Base-by-base conservation (phyloP, 1,284 basidiomycete genomes). In the Schizophyllum amplum region DNA sequence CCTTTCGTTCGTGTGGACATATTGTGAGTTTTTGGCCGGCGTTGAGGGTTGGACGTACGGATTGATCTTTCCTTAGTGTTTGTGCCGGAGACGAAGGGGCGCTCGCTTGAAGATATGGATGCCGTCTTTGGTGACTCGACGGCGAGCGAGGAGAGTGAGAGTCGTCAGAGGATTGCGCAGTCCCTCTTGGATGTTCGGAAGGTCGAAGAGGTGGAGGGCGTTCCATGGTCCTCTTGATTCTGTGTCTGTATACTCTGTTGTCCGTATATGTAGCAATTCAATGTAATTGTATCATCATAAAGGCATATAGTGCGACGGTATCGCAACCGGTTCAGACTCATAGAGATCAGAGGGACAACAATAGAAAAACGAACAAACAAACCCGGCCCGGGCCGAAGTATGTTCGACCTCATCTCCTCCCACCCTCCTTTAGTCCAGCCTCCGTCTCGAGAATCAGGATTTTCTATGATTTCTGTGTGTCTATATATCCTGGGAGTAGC, bases 31-130 rank as follows among this genome's bases (percentile, higher is more conserved):
- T n/a, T n/a, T n/a, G n/a, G 27, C 6, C 27, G 13, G 27, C 5
- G 13, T 6, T 33, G 6, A 33, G 6, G 27, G 27, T 6, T 5
- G 13, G 5, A 33, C 13, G 5, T 33, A 6, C 27, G 27, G 5
- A 33, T 13, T 33, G 27, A 33, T 13, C 13, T 5, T 33, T 33
- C 13, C 27, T 5, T 33, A 33, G 27, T 33, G 27, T 42, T 42
- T 42, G 33, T 87, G 59, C 87, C 87, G 4, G 86, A 87, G 71
- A 87, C 85, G 21, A 82, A 82, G 67, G 83, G 84, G 22, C 75
- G 76, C 55, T 78, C 75, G 60, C 67, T 86, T 56, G 83, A 85
- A 64, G 81, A 83, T 62, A 85, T 87, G 84, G 86, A 87, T 67
- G 68, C 86, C 62, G 72, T 88, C 60, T 87, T 89, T 64, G 90